Conservation (phyloP, 371 early-diverging fungal genomes). For the Rhizomucor pusillus region DNA sequence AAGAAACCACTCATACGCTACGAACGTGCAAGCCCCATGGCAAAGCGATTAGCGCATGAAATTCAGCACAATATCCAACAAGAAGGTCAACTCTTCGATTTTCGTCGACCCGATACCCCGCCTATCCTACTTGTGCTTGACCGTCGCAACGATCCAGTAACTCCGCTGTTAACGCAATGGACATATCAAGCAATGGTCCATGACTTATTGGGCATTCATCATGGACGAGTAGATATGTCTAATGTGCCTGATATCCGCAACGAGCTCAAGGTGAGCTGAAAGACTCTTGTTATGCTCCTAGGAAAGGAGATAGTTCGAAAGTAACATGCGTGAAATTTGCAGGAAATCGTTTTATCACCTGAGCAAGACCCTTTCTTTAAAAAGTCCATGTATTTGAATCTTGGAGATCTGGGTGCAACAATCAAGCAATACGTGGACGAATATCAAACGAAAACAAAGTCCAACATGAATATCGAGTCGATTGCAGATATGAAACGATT, state of each 20-base stretch:
- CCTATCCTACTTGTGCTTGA: constrained; percentile 92
- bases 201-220: constrained; percentile 92
- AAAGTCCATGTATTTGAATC: constrained; percentile 83
- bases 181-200: constrained; percentile 99
- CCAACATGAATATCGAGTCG: constrained; percentile 86
- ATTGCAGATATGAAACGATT: constrained; percentile 97
- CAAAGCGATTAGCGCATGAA: constrained; percentile 79
- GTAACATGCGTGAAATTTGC: background rate
- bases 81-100: constrained; percentile 84
- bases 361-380: constrained; percentile 92
- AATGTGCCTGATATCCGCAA: constrained; percentile 76
- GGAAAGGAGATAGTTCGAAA: too few species aligned
- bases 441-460: constrained; percentile 87
- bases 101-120: constrained; percentile 76
- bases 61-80: constrained; percentile 78
- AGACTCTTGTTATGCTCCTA: background rate
- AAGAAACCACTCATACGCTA: constrained; percentile 91
- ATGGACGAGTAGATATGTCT: constrained; percentile 92
- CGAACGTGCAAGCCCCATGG: constrained; percentile 75
- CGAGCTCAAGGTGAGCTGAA: constrained; percentile 68
- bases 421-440: constrained; percentile 93
- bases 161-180: constrained; percentile 97
- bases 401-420: constrained; percentile 92
- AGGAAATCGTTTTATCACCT: constrained; percentile 86
- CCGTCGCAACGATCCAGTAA: constrained; percentile 95